Base-by-base conservation (phyloP, 345 rosid species). In the Odontarrhena argentea region DNA sequence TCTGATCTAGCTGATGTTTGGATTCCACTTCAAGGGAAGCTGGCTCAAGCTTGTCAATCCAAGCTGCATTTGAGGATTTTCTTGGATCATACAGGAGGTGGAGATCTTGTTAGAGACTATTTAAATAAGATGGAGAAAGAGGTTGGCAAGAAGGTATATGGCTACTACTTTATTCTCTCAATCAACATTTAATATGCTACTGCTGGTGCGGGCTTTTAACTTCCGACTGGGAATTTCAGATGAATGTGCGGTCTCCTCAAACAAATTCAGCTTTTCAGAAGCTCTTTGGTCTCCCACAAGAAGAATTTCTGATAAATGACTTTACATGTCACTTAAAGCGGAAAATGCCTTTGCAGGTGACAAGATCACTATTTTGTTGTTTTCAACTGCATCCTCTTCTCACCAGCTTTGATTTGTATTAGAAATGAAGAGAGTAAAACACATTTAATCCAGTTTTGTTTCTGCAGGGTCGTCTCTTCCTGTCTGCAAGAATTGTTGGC, bases 61-160 rank as follows among this genome's bases (percentile, higher is more conserved):
- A 88, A 82, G 77, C 82, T 94, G 77, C 94, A 84, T 65, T 73
- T 94, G 58, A 82, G 99, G 76, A 83, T 90, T 65, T 94, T 94
- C 84, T 80, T 94, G 81, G 87, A 84, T 69, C 88, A 94, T 77
- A 85, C 97, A 25, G 84, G 74, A 85, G 95, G 97, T 66, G 85
- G 84, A 75, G 84, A 84, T 81, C 87, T 84, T 69, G 94, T 81
- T 34, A 88, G 79, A 71, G 97, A 90, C 34, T 94, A 90, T 75
- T 77, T 94, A 63, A 86, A 63, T 79, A 94, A 85, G 87, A 94
- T 94, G 99, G 99, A 90, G 83, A 94, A 94, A 77, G 99, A 94
- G 69, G 99, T 94, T 34, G 99, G 99, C 41, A 90, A 85, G 80
- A 94, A 94, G 96, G 97, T 88, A 81, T 53, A 41, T 65, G 57